Conservation (phyloP, 2,329 filamentous ascomycete species). For the Blastomyces parvus region DNA sequence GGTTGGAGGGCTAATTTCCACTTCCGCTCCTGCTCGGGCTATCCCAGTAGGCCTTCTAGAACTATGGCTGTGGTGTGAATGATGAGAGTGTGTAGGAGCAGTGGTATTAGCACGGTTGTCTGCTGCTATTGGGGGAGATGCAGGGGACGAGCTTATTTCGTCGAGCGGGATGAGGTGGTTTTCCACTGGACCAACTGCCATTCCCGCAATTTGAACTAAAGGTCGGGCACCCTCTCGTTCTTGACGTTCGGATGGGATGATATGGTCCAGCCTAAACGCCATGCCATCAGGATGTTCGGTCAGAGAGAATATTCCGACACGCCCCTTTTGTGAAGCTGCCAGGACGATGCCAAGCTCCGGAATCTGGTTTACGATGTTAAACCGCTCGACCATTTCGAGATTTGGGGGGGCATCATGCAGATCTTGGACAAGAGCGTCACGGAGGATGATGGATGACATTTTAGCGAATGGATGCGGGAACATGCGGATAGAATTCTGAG, state of each 20-base stretch:
- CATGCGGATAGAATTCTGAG: slow-evolving; percentile 31
- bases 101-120: background rate
- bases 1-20: background rate
- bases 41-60: background rate
- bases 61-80: background rate
- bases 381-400: slow-evolving; percentile 36
- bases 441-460: slow-evolving; percentile 26
- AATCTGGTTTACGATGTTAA: slow-evolving; percentile 50
- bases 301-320: slow-evolving; percentile 46
- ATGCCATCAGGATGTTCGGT: slow-evolving; percentile 32
- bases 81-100: background rate
- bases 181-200: slow-evolving; percentile 49
- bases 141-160: slow-evolving; percentile 25
- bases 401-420: slow-evolving; percentile 20
- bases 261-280: slow-evolving; percentile 45
- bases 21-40: background rate
- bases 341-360: slow-evolving; percentile 51
- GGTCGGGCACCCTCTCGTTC: slow-evolving; percentile 39
- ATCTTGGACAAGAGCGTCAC: slow-evolving; percentile 23
- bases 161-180: slow-evolving; percentile 36
- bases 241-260: slow-evolving; percentile 46
- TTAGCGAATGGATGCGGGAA: slow-evolving; percentile 26
- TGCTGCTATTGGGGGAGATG: background rate
- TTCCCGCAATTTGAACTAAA: slow-evolving; percentile 41
- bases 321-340: slow-evolving; percentile 49